These are phyloP conservation scores for Brassica carinata DNA, from an alignment of 345 rosid species.

Conservation along the genomic window DNA sequence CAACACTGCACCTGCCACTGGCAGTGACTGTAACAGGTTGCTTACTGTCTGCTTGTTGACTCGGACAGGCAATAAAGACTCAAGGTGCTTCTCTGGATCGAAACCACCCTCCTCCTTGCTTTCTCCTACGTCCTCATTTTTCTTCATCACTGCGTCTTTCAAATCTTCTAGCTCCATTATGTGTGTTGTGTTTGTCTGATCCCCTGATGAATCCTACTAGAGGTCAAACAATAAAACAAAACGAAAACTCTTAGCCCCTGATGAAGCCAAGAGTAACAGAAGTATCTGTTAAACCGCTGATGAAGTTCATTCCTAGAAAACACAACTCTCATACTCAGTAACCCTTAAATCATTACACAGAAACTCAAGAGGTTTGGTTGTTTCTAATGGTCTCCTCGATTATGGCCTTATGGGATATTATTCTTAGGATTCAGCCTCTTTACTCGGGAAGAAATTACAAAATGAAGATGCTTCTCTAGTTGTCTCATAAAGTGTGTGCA, in stretches of 20 bases:
- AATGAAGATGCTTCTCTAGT: too few species aligned
- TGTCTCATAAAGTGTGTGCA: slow-evolving; percentile 20
- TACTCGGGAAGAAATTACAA: not conserved
- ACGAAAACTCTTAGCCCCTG: not conserved
- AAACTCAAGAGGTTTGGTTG: not conserved
- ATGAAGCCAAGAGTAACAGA: too few species aligned
- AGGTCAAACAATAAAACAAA: too few species aligned
- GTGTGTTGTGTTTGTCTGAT: slow-evolving; percentile 43
- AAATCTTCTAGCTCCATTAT: slow-evolving; percentile 63
- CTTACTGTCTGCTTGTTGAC: too few species aligned
- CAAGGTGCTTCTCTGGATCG: too few species aligned
- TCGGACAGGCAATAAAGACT: too few species aligned
- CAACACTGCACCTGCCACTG: too few species aligned
- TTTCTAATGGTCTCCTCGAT: too few species aligned
- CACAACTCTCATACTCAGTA: not conserved
- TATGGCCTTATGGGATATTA: too few species aligned
- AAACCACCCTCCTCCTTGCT: too few species aligned
- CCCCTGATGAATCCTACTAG: not conserved
- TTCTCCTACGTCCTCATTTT: slow-evolving; percentile 34
- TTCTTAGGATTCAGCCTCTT: not conserved
- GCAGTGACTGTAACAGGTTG: too few species aligned
- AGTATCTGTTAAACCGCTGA: not conserved
- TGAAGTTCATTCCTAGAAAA: not conserved
- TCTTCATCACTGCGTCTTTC: slow-evolving; percentile 66
- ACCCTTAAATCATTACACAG: not conserved